Percentiles rank a stretch among this genome's conserved stretches.
These are phyloP conservation scores for Diaporthe citri DNA, from an alignment of 2,329 filamentous ascomycete species.

Conservation along the genomic window DNA sequence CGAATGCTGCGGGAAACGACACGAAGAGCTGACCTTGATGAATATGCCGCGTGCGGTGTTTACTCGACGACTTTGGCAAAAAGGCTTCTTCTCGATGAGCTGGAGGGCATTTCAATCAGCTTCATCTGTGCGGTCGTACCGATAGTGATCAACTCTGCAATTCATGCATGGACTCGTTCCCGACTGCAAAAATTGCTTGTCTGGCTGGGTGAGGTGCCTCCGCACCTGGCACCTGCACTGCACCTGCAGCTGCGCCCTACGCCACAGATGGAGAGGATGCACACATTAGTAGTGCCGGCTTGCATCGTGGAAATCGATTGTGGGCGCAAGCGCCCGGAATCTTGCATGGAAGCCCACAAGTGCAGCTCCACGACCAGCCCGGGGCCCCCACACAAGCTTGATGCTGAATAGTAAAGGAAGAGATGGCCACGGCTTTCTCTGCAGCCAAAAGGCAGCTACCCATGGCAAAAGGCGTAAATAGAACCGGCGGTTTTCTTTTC, in stretches of 20 bases:
- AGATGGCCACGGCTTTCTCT: background rate
- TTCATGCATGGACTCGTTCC: slow-evolving; percentile 37
- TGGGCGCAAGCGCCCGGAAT: slow-evolving; percentile 33
- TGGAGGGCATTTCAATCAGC: background rate
- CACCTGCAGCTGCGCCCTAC: slow-evolving; percentile 38
- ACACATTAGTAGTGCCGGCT: slow-evolving; percentile 20
- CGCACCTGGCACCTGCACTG: slow-evolving; percentile 32
- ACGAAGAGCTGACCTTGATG: background rate
- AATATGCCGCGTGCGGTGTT: background rate
- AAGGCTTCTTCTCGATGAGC: background rate
- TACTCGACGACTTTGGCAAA: background rate
- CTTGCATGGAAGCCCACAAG: slow-evolving; percentile 32
- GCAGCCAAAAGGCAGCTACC: background rate
- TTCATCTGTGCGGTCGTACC: slow-evolving; percentile 8
- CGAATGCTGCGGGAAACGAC: background rate
- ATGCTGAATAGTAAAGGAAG: background rate
- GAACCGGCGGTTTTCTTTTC: background rate
- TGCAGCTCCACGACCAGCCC: slow-evolving; percentile 1
- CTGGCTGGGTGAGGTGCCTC: slow-evolving; percentile 35
- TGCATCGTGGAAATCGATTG: slow-evolving; percentile 26
- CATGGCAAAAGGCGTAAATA: background rate
- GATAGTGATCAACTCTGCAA: slow-evolving; percentile 2
- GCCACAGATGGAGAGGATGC: slow-evolving; percentile 36
- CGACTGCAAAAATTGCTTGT: slow-evolving; percentile 32
- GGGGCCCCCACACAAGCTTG: slow-evolving; percentile 23